Conservation (phyloP, 2,329 filamentous ascomycete species). For the Ophiocordyceps camponoti-saundersi region DNA sequence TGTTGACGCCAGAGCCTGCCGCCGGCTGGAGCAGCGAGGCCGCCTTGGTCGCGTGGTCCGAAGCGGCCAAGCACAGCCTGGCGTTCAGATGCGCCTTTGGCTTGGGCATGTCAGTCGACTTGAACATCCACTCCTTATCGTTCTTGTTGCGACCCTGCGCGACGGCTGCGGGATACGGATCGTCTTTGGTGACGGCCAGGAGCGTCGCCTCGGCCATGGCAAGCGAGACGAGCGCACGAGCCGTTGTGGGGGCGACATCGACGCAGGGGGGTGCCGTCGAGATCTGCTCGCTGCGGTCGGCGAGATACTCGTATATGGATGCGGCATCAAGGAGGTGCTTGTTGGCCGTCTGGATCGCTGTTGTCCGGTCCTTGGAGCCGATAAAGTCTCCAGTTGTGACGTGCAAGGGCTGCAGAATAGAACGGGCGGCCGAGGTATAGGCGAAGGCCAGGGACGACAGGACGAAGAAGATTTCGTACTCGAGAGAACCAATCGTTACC, state of each 20-base stretch:
- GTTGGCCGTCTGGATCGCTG: slow-evolving; percentile 56
- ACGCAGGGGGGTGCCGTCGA: slow-evolving; percentile 25
- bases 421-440: slow-evolving; percentile 55
- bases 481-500: slow-evolving; percentile 55
- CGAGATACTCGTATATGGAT: slow-evolving; percentile 59
- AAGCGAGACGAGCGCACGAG: slow-evolving; percentile 43
- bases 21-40: slow-evolving; percentile 27
- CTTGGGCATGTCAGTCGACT: slow-evolving; percentile 70
- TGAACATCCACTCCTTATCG: slow-evolving; percentile 95
- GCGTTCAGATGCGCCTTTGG: slow-evolving; percentile 81
- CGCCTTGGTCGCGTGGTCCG: slow-evolving; percentile 71
- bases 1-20: slow-evolving; percentile 21
- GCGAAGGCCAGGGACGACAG: slow-evolving; percentile 63
- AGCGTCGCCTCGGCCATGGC: slow-evolving; percentile 79
- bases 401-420: slow-evolving; percentile 58
- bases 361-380: slow-evolving; percentile 46
- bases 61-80: slow-evolving; percentile 69
- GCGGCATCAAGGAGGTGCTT: slow-evolving; percentile 64
- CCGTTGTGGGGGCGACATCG: slow-evolving; percentile 34
- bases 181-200: slow-evolving; percentile 81
- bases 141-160: slow-evolving; percentile 67
- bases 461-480: slow-evolving; percentile 69
- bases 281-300: slow-evolving; percentile 32
- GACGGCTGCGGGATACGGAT: slow-evolving; percentile 73
- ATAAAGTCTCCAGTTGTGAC: slow-evolving; percentile 43